Base-by-base conservation (phyloP, 2,329 filamentous ascomycete species). In the Chrysosporium keratinophilum region DNA sequence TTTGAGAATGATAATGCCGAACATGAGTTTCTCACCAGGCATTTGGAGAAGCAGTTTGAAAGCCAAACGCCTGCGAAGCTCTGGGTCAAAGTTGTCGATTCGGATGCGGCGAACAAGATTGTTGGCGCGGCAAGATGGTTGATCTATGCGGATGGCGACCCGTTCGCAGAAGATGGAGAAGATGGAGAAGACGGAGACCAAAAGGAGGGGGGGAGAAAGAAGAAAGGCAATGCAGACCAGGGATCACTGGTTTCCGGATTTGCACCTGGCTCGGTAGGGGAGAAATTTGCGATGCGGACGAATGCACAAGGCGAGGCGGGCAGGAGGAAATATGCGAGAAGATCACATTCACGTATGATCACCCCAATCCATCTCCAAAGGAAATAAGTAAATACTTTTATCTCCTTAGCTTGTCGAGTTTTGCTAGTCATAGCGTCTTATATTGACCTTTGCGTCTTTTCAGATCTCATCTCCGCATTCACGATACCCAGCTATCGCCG, bases 71-170 rank as follows among this genome's bases (percentile, higher is more conserved):
- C 63, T 0, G 54, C 61, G 0, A 64, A 59, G 50, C 56, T 60
- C 39, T 67, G 65, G 65, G 47, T 63, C 1, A 65, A 67, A 51
- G 59, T 67, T 0, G 60, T 66, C 31, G 64, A 67, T 50, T 57
- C 57, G 12, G 58, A 63, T 14, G 64, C 61, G 1, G 62, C 62
- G 2, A 62, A 63, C 14, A 59, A 54, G 14, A 55, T 67, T 19
- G 63, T 60, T 1, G 65, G 63, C 0, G 64, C 51, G 1, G 61
- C 64, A 1, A 55, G 60, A 9, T 68, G 65, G 65, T 64, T 65
- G 28, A 61, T 63, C 19, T 59, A 64, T 54, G 3, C 23, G 7
- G 48, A 60, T 10, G 58, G 62, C 28, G 63, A 67, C 48, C 66
- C 63, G 0, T 69, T 65, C 43, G 3, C 35, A 12, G 35, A 37